These are phyloP conservation scores for Tricladium varicosporioides DNA, from an alignment of 2,329 filamentous ascomycete species.

Conservation along the genomic window DNA sequence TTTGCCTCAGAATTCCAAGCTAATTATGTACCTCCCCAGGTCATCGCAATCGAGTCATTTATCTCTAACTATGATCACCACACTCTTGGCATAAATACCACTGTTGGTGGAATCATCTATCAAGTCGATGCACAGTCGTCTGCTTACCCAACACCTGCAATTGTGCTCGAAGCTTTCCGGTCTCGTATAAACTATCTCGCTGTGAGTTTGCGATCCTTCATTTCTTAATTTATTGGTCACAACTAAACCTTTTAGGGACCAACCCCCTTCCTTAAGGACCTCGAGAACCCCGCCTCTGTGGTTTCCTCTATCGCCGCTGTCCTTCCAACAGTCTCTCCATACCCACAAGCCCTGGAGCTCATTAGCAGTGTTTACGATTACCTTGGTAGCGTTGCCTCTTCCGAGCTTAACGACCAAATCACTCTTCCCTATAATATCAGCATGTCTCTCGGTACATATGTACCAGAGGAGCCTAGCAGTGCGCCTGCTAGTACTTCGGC, in stretches of 20 bases:
- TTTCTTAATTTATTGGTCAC: background rate
- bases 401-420: background rate
- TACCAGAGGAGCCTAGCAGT: background rate
- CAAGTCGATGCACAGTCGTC: background rate
- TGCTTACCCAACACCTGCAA: background rate
- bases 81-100: constrained; percentile 1
- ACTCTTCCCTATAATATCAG: background rate
- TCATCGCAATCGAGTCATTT: constrained; percentile 2
- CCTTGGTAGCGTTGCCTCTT: background rate
- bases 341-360: background rate
- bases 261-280: constrained; percentile 2
- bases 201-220: background rate
- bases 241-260: background rate
- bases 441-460: background rate
- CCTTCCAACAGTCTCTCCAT: background rate
- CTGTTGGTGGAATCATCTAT: background rate
- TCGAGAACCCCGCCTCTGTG: background rate
- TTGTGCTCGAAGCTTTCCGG: background rate
- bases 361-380: constrained; percentile 1
- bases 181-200: background rate
- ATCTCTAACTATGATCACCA: constrained; percentile 2
- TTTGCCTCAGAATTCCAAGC: background rate
- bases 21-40: background rate
- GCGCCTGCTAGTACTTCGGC: background rate
- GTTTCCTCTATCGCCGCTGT: background rate